Percentiles rank a stretch among this genome's conserved stretches.
Evolutionary conservation across 2,329 filamentous ascomycete genomes (phyloP).

Genomic region (Sclerotinia borealis): DNA sequence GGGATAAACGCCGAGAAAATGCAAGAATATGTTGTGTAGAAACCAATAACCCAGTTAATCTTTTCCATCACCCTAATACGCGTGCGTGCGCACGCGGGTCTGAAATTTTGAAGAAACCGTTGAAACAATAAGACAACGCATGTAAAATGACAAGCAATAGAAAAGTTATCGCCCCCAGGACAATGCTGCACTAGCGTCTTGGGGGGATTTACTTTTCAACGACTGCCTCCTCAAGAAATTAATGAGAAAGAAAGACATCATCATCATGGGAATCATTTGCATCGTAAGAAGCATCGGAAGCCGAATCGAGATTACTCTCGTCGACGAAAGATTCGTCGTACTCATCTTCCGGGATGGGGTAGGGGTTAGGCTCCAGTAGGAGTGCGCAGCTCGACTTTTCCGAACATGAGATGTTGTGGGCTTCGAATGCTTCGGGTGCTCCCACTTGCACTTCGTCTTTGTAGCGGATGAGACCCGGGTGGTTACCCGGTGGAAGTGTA

Average conservation of each 20-base stretch:
- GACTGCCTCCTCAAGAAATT: slow-evolving; percentile 14
- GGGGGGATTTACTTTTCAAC: slow-evolving; percentile 17
- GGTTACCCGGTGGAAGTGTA: slow-evolving; percentile 40
- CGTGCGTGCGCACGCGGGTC: slow-evolving; percentile 1
- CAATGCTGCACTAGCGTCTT: slow-evolving; percentile 34
- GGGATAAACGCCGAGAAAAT: slow-evolving; percentile 1
- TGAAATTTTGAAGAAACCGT: slow-evolving; percentile 8
- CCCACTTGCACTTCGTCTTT: slow-evolving; percentile 29
- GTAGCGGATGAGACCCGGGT: slow-evolving; percentile 40
- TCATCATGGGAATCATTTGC: slow-evolving; percentile 23
- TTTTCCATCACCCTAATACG: slow-evolving; percentile 8
- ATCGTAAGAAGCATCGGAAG: slow-evolving; percentile 22
- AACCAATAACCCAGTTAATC: slow-evolving; percentile 6
- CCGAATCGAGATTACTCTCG: slow-evolving; percentile 17
- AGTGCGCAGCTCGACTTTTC: not conserved
- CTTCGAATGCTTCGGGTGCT: slow-evolving; percentile 2
- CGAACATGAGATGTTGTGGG: not conserved
- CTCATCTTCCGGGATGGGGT: slow-evolving; percentile 6
- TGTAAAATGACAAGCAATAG: slow-evolving; percentile 4
- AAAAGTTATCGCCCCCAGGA: slow-evolving; percentile 17
- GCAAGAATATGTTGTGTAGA: slow-evolving; percentile 3
- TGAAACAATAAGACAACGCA: slow-evolving; percentile 9
- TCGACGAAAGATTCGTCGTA: slow-evolving; percentile 11
- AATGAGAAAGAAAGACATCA: slow-evolving; percentile 8
- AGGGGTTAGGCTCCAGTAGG: not conserved